Conservation (phyloP, 2,329 filamentous ascomycete genomes). For the Gaeumannomyces tritici region DNA sequence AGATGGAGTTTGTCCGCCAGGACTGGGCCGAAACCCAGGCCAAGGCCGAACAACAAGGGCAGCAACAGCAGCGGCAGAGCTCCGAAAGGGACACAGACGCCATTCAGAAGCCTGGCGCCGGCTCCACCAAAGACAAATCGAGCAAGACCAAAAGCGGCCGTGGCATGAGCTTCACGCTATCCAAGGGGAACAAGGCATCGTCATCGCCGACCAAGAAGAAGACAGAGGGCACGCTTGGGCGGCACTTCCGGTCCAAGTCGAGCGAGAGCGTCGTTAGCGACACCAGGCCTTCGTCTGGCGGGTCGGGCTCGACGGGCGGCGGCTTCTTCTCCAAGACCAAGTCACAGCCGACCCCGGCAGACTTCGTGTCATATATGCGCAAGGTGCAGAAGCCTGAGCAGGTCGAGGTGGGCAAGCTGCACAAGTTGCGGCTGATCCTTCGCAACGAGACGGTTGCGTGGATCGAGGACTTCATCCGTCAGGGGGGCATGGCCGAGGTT, state of each 20-base stretch:
- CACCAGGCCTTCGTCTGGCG: slow-evolving; percentile 38
- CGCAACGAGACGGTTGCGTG: slow-evolving; percentile 93
- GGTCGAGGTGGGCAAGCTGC: slow-evolving; percentile 88
- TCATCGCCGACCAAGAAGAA: slow-evolving; percentile 65
- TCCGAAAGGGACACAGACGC: slow-evolving; percentile 27
- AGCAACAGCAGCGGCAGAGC: neutral
- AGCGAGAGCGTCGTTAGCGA: slow-evolving; percentile 59
- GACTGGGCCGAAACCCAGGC: slow-evolving; percentile 65
- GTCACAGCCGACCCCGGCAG: slow-evolving; percentile 63
- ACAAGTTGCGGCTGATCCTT: slow-evolving; percentile 81
- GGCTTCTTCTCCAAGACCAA: slow-evolving; percentile 60
- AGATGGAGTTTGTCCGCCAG: slow-evolving; percentile 89
- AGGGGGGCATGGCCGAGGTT: slow-evolving; percentile 88
- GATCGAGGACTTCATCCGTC: slow-evolving; percentile 85
- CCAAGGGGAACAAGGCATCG: slow-evolving; percentile 51
- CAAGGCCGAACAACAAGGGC: slow-evolving; percentile 18
- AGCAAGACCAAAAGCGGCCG: slow-evolving; percentile 49
- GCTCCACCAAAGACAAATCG: slow-evolving; percentile 26
- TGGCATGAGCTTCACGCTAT: slow-evolving; percentile 72
- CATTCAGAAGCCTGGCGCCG: slow-evolving; percentile 30
- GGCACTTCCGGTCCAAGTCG: slow-evolving; percentile 63
- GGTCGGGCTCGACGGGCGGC: slow-evolving; percentile 14
- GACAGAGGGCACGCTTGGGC: slow-evolving; percentile 49
- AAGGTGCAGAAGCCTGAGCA: slow-evolving; percentile 73
- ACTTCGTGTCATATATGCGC: slow-evolving; percentile 78